Percentiles rank a stretch among this genome's conserved stretches.
Conservation (phyloP, 345 rosid species). For the Gossypium rotundifolium region DNA sequence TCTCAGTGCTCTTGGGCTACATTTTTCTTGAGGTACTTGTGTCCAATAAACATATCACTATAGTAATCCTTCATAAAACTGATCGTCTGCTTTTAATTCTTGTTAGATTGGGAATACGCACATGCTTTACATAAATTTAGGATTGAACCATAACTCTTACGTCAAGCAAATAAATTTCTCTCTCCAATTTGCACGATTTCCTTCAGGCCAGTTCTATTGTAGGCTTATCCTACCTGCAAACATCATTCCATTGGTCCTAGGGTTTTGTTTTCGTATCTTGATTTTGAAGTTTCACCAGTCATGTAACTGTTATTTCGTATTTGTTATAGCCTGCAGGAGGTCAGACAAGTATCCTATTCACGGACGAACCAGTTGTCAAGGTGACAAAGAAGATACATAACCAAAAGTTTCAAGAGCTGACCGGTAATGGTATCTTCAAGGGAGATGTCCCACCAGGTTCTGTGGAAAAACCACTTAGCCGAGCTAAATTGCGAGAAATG, state of each 20-base stretch:
- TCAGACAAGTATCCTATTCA: conserved; percentile 56
- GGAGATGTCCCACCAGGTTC: conserved; percentile 58
- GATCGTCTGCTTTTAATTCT: background rate
- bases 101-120: background rate
- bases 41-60: background rate
- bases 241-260: no score
- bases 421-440: conserved; percentile 74
- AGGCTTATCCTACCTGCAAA: no score
- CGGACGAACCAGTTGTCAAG: conserved; percentile 57
- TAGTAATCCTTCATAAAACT: background rate
- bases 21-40: no score
- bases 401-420: conserved; percentile 69
- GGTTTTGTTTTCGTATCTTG: background rate
- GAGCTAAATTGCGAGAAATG: conserved; percentile 72
- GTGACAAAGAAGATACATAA: conserved; percentile 68
- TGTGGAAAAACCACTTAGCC: conserved; percentile 64
- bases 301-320: background rate
- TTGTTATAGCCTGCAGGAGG: conserved; percentile 49
- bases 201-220: no score
- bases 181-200: no score
- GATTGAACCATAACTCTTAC: no score
- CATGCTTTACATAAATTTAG: background rate
- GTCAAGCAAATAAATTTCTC: no score
- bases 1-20: no score
- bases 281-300: background rate